phyloP scores from a whole-genome alignment of 1,139 yeast species.

The Hemisphaericaspora lyxosophila region DNA sequence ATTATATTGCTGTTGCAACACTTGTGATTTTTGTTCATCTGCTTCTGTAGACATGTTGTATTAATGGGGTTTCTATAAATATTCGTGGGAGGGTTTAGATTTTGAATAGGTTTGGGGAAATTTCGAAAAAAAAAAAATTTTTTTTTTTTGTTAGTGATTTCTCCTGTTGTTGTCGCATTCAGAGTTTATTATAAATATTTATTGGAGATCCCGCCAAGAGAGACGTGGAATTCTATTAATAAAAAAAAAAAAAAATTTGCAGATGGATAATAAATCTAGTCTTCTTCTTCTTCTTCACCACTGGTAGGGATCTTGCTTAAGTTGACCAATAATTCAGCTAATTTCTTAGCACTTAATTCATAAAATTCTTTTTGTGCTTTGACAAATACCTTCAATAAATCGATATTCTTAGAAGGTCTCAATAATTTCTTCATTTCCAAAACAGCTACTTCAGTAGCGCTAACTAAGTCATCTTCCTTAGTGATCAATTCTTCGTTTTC shows the following conservation, averaged over 20 bases:
- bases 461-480: constrained; percentile 74
- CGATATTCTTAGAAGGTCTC: constrained; percentile 63
- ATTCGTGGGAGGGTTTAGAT: not conserved
- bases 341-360: constrained; percentile 44
- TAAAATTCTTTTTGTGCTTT: constrained; percentile 69
- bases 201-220: not conserved
- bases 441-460: constrained; percentile 76
- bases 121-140: not conserved
- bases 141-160: too few relatives aligned
- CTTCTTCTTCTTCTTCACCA: constrained; percentile 27
- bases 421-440: constrained; percentile 70
- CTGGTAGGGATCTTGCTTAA: constrained; percentile 37
- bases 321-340: constrained; percentile 29
- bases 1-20: constrained; percentile 60
- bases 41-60: constrained; percentile 14
- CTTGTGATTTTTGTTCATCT: constrained; percentile 47
- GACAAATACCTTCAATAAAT: constrained; percentile 60
- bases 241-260: constrained; percentile 1
- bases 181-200: too few relatives aligned
- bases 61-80: too few relatives aligned
- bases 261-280: not conserved
- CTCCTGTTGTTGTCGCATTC: too few relatives aligned
- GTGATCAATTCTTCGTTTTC: constrained; percentile 58
- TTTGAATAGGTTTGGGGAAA: not conserved
- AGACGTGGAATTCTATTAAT: not conserved